These are phyloP conservation scores for barrel medic (Medicago truncatula) DNA, from an alignment of 306 rosid species.

Conservation along the genomic window MtrunA17r5.0-ANR NC_053047.1:7685501-7686000, in stretches of 20 bases:
- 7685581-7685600: slow-evolving; percentile 21
- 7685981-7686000: background rate
- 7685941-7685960: background rate
- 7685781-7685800: too few relatives aligned
- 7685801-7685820: background rate
- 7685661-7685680: background rate
- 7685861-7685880: too few relatives aligned
- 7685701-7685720: slow-evolving; percentile 10
- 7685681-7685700: slow-evolving; percentile 18
- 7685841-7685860: too few relatives aligned
- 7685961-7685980: background rate
- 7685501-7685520: slow-evolving; percentile 99
- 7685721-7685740: background rate
- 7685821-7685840: too few relatives aligned
- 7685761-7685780: background rate
- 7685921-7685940: too few relatives aligned
- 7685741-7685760: background rate
- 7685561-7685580: slow-evolving; percentile 25
- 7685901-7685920: too few relatives aligned
- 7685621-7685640: slow-evolving; percentile 5
- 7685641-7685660: background rate
- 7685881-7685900: too few relatives aligned
- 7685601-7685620: slow-evolving; percentile 15
- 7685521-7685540: slow-evolving; percentile 88
- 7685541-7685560: slow-evolving; percentile 87